Evolutionary conservation across 768 basidiomycete species (phyloP).

Genomic region (Boletus sensibilis): DNA sequence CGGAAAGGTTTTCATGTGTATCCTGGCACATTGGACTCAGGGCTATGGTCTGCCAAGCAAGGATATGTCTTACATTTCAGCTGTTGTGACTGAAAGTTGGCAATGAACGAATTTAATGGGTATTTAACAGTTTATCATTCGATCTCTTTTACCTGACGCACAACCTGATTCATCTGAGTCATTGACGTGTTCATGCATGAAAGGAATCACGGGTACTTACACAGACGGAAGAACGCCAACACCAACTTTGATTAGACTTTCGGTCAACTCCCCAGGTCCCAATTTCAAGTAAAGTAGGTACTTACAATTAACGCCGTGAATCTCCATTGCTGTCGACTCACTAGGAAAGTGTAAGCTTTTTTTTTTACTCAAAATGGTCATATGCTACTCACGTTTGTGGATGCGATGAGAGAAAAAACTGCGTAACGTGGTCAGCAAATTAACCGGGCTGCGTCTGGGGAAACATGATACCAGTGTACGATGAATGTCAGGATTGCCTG

Average conservation of each 20-base stretch:
- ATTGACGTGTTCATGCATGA: not conserved
- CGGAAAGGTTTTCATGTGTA: slow-evolving; percentile 24
- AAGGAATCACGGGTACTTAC: slow-evolving; percentile 19
- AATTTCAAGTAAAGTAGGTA: slow-evolving; percentile 2
- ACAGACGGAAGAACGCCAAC: slow-evolving; percentile 31
- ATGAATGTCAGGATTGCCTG: slow-evolving; percentile 49
- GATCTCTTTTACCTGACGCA: slow-evolving; percentile 25
- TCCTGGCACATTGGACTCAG: slow-evolving; percentile 17
- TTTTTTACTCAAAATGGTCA: not conserved
- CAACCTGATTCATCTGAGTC: slow-evolving; percentile 32
- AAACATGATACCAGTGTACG: slow-evolving; percentile 46
- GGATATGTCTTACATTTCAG: slow-evolving; percentile 27
- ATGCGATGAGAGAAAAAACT: slow-evolving; percentile 16
- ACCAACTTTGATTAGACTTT: slow-evolving; percentile 18
- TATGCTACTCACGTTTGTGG: slow-evolving; percentile 9
- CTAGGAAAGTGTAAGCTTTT: slow-evolving; percentile 8
- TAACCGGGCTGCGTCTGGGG: no score
- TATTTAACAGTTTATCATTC: not conserved
- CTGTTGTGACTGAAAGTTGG: slow-evolving; percentile 26
- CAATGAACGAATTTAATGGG: slow-evolving; percentile 19
- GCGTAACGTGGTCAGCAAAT: not conserved
- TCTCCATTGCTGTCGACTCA: slow-evolving; percentile 30
- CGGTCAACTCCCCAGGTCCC: not conserved
- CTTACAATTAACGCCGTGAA: slow-evolving; percentile 37
- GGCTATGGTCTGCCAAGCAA: not conserved